phyloP scores from a whole-genome alignment of 2,329 filamentous ascomycete species.

The Scytalidium lignicola region DNA sequence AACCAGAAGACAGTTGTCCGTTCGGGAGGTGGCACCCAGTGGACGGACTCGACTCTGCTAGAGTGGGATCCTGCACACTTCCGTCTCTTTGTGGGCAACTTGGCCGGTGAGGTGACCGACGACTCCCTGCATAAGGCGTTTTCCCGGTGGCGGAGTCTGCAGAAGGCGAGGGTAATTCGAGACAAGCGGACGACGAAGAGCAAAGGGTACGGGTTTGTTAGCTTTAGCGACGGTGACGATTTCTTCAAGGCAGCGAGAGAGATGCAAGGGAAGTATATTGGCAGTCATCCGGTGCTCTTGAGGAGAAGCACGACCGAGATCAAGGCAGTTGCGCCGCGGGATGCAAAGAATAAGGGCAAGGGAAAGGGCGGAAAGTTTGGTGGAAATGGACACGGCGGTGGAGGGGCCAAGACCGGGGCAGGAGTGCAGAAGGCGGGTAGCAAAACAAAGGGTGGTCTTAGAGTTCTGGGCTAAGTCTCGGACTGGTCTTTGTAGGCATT shows the following conservation, averaged over 20 bases:
- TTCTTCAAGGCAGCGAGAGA: constrained; percentile 95
- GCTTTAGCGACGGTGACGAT: constrained; percentile 90
- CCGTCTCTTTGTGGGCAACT: constrained; percentile 91
- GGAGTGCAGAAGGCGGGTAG: constrained; percentile 58
- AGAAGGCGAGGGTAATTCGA: constrained; percentile 88
- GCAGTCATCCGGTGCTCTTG: constrained; percentile 86
- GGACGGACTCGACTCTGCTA: constrained; percentile 81
- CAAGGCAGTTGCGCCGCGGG: constrained; percentile 65
- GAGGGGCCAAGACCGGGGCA: constrained; percentile 33
- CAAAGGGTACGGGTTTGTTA: constrained; percentile 94
- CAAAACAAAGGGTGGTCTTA: constrained; percentile 63
- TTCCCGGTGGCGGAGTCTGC: constrained; percentile 76
- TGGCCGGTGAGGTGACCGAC: constrained; percentile 95
- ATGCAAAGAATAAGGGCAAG: constrained; percentile 46
- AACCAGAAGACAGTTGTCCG: constrained; percentile 85
- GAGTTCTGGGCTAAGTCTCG: constrained; percentile 53
- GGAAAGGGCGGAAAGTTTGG: constrained; percentile 34
- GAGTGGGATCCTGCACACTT: constrained; percentile 97
- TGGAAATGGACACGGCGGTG: constrained; percentile 29
- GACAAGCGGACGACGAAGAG: constrained; percentile 96
- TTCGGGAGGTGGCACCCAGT: constrained; percentile 84
- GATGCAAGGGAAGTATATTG: constrained; percentile 99
- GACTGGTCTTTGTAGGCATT: not conserved
- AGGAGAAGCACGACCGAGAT: constrained; percentile 90
- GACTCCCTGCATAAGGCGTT: constrained; percentile 95